These are phyloP conservation scores for Allium cepa DNA, from an alignment of 106 monocot genomes.

Conservation along the genomic window DNA sequence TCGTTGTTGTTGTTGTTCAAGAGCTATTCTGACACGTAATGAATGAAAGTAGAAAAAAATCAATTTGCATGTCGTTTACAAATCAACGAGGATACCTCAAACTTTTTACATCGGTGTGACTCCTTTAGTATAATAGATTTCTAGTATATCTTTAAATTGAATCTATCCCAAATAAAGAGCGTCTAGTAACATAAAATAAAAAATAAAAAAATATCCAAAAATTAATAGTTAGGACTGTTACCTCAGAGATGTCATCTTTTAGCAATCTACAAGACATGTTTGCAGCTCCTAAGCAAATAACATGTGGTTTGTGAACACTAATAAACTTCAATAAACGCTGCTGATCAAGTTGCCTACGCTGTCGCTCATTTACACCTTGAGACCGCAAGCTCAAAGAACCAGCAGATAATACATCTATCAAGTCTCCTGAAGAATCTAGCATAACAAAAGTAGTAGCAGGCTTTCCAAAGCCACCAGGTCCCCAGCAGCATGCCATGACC, in stretches of 20 bases:
- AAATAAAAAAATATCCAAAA: no score
- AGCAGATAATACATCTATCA: slow-evolving; percentile 89
- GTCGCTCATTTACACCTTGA: slow-evolving; percentile 75
- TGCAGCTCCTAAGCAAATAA: slow-evolving; percentile 76
- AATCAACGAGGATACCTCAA: no score
- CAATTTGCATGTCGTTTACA: no score
- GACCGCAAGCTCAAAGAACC: slow-evolving; percentile 72
- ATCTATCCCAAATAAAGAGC: no score
- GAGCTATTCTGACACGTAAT: no score
- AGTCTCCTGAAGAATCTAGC: slow-evolving; percentile 89
- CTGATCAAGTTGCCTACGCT: slow-evolving; percentile 85
- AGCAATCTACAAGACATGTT: slow-evolving; percentile 66
- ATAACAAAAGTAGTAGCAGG: slow-evolving; percentile 94
- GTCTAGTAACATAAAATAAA: no score
- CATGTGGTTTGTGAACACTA: slow-evolving; percentile 83
- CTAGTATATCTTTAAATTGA: no score
- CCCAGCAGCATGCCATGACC: slow-evolving; percentile 96
- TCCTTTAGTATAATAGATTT: no score
- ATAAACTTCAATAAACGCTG: slow-evolving; percentile 76
- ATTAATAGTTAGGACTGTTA: neutral
- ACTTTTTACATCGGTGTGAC: no score
- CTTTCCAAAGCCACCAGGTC: slow-evolving; percentile 48
- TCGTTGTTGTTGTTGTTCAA: no score
- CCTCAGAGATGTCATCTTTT: slow-evolving; percentile 98
- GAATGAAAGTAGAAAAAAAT: no score